Conservation (phyloP, 1,284 basidiomycete species). For the Ganoderma boninense region DNA sequence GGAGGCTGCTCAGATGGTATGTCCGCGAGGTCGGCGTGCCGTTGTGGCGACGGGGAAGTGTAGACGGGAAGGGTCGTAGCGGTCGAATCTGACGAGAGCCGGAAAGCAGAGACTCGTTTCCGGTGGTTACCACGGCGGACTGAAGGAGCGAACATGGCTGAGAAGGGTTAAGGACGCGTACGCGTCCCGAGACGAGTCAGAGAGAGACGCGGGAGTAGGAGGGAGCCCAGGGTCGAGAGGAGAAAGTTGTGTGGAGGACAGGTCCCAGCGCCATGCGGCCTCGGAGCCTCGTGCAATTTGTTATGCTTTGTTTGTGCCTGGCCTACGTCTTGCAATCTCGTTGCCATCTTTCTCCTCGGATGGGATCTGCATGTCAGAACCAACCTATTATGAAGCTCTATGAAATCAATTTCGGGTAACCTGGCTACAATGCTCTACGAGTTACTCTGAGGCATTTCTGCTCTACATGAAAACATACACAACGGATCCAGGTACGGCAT, state of each 20-base stretch:
- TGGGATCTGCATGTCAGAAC: constrained; percentile 4
- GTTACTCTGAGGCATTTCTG: not conserved
- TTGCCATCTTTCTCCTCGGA: not conserved
- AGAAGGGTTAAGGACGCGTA: constrained; percentile 17
- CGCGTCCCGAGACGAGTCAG: constrained; percentile 23
- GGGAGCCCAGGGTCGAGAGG: not conserved
- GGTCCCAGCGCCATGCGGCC: constrained; percentile 8
- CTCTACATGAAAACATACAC: not conserved
- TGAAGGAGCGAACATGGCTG: constrained; percentile 31
- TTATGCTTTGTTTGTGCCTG: constrained; percentile 24
- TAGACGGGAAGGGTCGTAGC: constrained; percentile 71
- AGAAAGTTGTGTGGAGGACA: constrained; percentile 1
- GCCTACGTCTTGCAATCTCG: not conserved
- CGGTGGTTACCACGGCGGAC: constrained; percentile 48
- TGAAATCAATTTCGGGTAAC: not conserved
- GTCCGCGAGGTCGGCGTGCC: constrained; percentile 39
- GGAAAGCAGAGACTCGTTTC: constrained; percentile 63
- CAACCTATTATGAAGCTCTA: not conserved
- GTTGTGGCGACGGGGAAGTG: constrained; percentile 49
- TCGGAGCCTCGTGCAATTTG: constrained; percentile 9
- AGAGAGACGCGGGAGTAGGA: constrained; percentile 9
- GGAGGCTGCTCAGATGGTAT: constrained; percentile 67
- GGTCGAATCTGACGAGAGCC: constrained; percentile 74
- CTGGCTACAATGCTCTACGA: not conserved
- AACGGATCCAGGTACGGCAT: not conserved